Evolutionary conservation across 495 filamentous ascomycete genomes (phyloP), one percentile per base, ranked within the genome.

Genomic region (Xylaria curta): DNA sequence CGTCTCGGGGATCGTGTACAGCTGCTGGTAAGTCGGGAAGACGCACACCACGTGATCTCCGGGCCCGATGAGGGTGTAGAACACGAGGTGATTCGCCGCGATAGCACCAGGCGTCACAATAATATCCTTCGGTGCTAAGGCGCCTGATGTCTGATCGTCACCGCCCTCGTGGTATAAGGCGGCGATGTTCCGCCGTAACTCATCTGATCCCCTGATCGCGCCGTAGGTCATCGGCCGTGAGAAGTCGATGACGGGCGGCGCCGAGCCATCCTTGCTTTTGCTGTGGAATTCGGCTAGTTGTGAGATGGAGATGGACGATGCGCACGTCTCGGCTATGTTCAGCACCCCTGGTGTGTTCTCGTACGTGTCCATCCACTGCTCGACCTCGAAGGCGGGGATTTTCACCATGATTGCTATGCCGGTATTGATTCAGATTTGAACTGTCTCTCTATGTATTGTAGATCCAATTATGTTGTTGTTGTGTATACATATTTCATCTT

Each of bases 341-440:
- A 94, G 88, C 38, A 91, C 91, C 17, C 89, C 90, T 0, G 84
- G 85, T 5, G 86, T 90, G 10, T 78, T 87, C 75, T 97, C 93
- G 79, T 94, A 90, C 65, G 87, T 83, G 85, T 96, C 92, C 94
- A 97, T 97, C 93, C 94, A 97, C 89, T 97, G 89, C 82, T 97
- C 93, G 15, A 97, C 91, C 28, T 89, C 89, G 78, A 97, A 97
- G 21, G 87, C 82, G 61, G 87, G 81, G 73, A 94, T 87, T 73
- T 89, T 86, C 38, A 94, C 91, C 90, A 94, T 93, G 26, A 58
- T 83, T 76, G 62, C 49, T 60, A 6, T 64, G 28, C 12, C 5
- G 38, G n/a, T 42, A 15, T 42, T 60, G 33, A 9, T 21, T 38
- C 17, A 7, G 33, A 36, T 21, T 26, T 15, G 24, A 13, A 13